Percentiles rank a stretch among this genome's conserved stretches.
Conservation (phyloP, 2,329 filamentous ascomycete genomes). For the Pezicula radicicola region DNA sequence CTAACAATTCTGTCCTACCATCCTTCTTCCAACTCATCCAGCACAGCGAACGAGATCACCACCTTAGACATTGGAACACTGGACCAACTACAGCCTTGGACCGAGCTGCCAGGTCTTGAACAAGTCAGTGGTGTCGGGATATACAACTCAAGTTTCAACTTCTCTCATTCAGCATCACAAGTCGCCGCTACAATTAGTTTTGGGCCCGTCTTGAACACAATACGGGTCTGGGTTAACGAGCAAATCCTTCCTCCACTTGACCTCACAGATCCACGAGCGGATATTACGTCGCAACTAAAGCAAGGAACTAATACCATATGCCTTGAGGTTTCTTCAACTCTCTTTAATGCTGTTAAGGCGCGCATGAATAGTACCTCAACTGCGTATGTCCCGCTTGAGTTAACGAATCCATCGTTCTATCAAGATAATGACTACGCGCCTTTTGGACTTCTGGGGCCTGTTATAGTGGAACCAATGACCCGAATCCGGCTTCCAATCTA, state of each 20-base stretch:
- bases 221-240: neutral
- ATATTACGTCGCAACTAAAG: neutral
- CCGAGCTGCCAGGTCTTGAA: no score
- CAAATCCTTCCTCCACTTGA: neutral
- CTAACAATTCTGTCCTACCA: no score
- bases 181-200: no score
- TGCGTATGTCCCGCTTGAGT: neutral
- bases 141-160: no score
- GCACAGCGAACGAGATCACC: no score
- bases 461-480: neutral
- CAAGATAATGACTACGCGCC: neutral
- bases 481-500: no score
- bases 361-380: neutral
- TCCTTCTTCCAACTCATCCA: no score
- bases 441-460: neutral
- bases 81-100: no score
- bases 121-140: no score
- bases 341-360: neutral
- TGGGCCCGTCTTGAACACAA: no score
- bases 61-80: no score
- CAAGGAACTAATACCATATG: neutral
- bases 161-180: no score
- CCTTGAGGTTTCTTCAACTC: neutral
- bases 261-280: neutral
- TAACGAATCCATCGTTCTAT: neutral